Evolutionary conservation across 495 filamentous ascomycete genomes (phyloP).

Genomic region (Filosporella fistucella): DNA sequence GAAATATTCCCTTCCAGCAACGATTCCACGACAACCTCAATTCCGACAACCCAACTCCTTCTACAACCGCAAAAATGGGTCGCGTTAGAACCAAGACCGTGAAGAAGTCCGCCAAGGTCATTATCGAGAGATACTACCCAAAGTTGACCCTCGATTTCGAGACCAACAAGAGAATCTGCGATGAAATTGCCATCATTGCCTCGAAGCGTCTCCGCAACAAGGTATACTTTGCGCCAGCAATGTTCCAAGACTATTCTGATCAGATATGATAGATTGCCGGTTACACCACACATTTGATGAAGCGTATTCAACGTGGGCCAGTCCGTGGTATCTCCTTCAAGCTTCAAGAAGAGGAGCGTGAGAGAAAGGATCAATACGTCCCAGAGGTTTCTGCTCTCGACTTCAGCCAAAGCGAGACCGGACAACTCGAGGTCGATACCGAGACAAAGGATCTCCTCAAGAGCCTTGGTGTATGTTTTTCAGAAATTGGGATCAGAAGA

Average conservation of each 20-base stretch:
- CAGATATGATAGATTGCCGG: slow-evolving; percentile 73
- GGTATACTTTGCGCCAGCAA: slow-evolving; percentile 40
- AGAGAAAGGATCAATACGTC: slow-evolving; percentile 99
- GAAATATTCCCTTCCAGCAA: too few species aligned
- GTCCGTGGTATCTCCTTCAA: slow-evolving; percentile 99
- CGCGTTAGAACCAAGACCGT: slow-evolving; percentile 98
- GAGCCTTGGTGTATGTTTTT: slow-evolving; percentile 84
- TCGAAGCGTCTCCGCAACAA: slow-evolving; percentile 98
- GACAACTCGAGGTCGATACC: slow-evolving; percentile 87
- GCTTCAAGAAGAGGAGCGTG: slow-evolving; percentile 99
- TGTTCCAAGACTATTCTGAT: slow-evolving; percentile 8
- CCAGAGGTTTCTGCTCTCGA: slow-evolving; percentile 98
- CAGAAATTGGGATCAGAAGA: background rate
- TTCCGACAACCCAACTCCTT: slow-evolving; percentile 27
- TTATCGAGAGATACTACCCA: slow-evolving; percentile 99
- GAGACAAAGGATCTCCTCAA: slow-evolving; percentile 99
- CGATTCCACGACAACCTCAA: slow-evolving; percentile 8
- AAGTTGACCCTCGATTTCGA: slow-evolving; percentile 99
- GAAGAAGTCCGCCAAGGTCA: slow-evolving; percentile 99
- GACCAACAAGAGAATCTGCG: slow-evolving; percentile 99
- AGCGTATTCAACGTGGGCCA: slow-evolving; percentile 98
- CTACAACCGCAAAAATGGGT: slow-evolving; percentile 91
- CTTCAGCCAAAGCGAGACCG: slow-evolving; percentile 87
- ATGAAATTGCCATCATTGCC: slow-evolving; percentile 99
- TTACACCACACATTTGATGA: slow-evolving; percentile 97